Conservation (phyloP, 257 asterid genomes). For the Solanum arcanum region DNA sequence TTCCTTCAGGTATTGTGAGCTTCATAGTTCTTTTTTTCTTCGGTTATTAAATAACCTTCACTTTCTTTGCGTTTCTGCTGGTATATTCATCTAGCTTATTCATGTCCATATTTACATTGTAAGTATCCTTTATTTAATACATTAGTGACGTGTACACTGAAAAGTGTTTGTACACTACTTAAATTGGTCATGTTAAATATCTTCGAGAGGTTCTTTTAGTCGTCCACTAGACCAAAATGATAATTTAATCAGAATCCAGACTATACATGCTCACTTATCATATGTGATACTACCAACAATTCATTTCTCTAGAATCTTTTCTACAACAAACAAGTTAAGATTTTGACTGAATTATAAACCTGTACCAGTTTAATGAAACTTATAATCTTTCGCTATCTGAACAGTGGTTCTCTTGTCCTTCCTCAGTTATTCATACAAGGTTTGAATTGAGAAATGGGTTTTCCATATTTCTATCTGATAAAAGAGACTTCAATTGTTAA, state of each 20-base stretch:
- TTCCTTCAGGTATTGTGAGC: constrained; percentile 61
- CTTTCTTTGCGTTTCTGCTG: not conserved
- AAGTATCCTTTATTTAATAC: not conserved
- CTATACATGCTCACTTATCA: not conserved
- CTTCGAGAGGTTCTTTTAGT: not conserved
- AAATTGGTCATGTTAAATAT: not conserved
- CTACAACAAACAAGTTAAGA: not conserved
- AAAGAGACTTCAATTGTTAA: not conserved
- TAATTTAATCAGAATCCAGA: not conserved
- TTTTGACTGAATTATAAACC: not conserved
- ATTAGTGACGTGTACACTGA: not conserved
- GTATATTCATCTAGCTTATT: not conserved
- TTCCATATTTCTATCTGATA: not conserved
- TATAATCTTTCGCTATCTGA: not conserved
- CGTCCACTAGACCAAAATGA: not conserved
- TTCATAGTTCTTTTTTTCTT: not conserved
- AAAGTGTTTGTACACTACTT: not conserved
- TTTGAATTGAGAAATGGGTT: not conserved
- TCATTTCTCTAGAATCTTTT: not conserved
- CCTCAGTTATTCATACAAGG: not conserved
- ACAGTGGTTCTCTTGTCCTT: not conserved
- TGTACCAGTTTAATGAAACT: not conserved
- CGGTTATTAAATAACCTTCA: not conserved
- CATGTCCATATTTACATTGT: not conserved
- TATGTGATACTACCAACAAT: not conserved